These are phyloP conservation scores for Thermomucor indicae-seudaticae DNA, from an alignment of 371 early-diverging fungal species.

Conservation along the genomic window DNA sequence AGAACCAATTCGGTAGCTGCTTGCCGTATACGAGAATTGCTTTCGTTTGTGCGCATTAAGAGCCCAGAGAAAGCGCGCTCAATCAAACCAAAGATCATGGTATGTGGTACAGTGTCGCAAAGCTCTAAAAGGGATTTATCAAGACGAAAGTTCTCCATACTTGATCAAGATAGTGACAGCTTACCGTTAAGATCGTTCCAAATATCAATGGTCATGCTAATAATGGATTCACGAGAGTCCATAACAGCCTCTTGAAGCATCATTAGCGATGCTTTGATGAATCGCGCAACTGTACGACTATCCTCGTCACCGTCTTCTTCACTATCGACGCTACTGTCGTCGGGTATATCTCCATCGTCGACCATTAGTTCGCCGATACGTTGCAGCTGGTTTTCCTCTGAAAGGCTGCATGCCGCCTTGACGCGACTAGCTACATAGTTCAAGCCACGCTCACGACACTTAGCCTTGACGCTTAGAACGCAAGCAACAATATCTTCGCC, in stretches of 20 bases:
- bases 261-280: slow-evolving; percentile 56
- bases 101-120: slow-evolving; percentile 18
- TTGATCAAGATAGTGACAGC: neutral
- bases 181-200: slow-evolving; percentile 59
- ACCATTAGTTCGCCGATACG: slow-evolving; percentile 1
- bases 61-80: slow-evolving; percentile 52
- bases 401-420: slow-evolving; percentile 16
- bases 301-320: neutral
- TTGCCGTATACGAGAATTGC: slow-evolving; percentile 53
- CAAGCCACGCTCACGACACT: slow-evolving; percentile 48
- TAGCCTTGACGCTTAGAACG: slow-evolving; percentile 46
- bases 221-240: slow-evolving; percentile 62
- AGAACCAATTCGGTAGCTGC: slow-evolving; percentile 45
- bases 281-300: slow-evolving; percentile 8
- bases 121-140: slow-evolving; percentile 17
- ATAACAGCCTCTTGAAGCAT: slow-evolving; percentile 56
- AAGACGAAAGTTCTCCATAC: neutral
- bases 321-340: slow-evolving; percentile 1
- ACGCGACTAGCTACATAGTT: slow-evolving; percentile 28
- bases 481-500: slow-evolving; percentile 45
- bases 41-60: slow-evolving; percentile 57
- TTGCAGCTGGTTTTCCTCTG: slow-evolving; percentile 7
- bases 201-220: slow-evolving; percentile 42
- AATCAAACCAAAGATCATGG: slow-evolving; percentile 33
- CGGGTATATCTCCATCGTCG: neutral